Percentiles rank a stretch among this genome's conserved stretches.
Evolutionary conservation across 2,329 filamentous ascomycete species (phyloP).

Genomic region (Clarireedia hainanense): DNA sequence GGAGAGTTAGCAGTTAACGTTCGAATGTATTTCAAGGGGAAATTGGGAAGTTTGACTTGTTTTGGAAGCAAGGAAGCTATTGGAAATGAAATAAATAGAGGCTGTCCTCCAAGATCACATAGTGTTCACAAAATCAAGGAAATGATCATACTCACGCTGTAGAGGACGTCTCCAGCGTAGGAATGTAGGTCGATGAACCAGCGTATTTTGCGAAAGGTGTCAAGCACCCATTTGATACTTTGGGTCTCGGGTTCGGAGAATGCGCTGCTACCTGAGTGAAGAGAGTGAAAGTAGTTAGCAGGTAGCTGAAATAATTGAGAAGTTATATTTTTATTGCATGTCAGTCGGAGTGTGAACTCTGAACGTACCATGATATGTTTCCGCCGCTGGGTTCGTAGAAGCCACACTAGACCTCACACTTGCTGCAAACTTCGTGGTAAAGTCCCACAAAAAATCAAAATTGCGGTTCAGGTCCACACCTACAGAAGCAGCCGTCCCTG

Average conservation of each 20-base stretch:
- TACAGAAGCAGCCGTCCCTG: conserved; percentile 26
- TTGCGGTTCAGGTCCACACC: conserved; percentile 50
- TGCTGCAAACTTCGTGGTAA: conserved; percentile 34
- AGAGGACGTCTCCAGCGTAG: conserved; percentile 43
- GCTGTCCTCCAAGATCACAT: too few species aligned
- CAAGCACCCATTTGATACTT: conserved; percentile 45
- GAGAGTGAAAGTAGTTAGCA: not conserved
- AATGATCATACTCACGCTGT: conserved; percentile 27
- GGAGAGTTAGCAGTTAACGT: too few species aligned
- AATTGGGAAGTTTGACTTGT: too few species aligned
- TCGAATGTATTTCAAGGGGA: too few species aligned
- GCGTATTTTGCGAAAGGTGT: conserved; percentile 40
- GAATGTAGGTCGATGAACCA: conserved; percentile 56
- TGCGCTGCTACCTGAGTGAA: conserved; percentile 35
- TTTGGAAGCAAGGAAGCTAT: too few species aligned
- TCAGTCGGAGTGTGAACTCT: not conserved
- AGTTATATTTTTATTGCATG: too few species aligned
- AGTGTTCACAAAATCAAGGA: too few species aligned
- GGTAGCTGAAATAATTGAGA: too few species aligned
- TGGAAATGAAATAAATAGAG: too few species aligned
- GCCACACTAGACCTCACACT: conserved; percentile 33
- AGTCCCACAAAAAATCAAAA: conserved; percentile 52
- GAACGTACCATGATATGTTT: conserved; percentile 32
- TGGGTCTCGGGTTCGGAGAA: conserved; percentile 50
- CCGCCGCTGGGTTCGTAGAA: conserved; percentile 27